These are phyloP conservation scores for Epichloe gansuensis DNA, from an alignment of 2,329 filamentous ascomycete species.

Conservation along the genomic window DNA sequence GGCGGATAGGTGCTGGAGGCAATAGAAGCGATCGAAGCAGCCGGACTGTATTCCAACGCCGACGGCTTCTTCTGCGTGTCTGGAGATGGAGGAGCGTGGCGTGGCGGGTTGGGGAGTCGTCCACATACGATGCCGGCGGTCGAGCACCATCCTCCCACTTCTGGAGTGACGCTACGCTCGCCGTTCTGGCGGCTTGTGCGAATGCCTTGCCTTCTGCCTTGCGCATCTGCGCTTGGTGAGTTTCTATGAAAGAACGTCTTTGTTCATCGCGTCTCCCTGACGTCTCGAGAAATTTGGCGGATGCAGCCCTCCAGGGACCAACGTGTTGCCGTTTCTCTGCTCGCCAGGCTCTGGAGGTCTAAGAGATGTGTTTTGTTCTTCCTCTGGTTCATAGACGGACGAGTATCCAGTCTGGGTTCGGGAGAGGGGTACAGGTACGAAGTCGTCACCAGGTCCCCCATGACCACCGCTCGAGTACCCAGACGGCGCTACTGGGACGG, in stretches of 20 bases:
- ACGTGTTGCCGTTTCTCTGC: constrained; percentile 8
- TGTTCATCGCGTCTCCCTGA: constrained; percentile 35
- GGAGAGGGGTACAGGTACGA: constrained; percentile 40
- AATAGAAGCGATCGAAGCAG: constrained; percentile 23
- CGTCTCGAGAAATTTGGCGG: constrained; percentile 31
- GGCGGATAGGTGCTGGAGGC: constrained; percentile 18
- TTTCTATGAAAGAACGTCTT: constrained; percentile 45
- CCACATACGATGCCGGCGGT: constrained; percentile 8
- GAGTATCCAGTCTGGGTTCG: constrained; percentile 47
- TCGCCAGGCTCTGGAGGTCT: neutral
- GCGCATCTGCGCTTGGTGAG: constrained; percentile 47
- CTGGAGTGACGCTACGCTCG: constrained; percentile 21
- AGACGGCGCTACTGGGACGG: neutral
- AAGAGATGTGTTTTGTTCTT: constrained; percentile 1
- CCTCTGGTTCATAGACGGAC: constrained; percentile 17
- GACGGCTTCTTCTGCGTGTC: constrained; percentile 14
- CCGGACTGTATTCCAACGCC: constrained; percentile 29
- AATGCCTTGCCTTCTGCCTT: constrained; percentile 48
- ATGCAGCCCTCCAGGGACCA: constrained; percentile 21
- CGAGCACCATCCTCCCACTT: constrained; percentile 19
- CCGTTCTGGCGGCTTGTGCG: constrained; percentile 32
- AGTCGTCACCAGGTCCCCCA: constrained; percentile 25
- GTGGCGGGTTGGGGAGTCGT: constrained; percentile 16
- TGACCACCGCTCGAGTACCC: constrained; percentile 2
- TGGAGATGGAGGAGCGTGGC: constrained; percentile 16